Conservation (phyloP, 768 basidiomycete genomes). For the Paxillus rubicundulus region DNA sequence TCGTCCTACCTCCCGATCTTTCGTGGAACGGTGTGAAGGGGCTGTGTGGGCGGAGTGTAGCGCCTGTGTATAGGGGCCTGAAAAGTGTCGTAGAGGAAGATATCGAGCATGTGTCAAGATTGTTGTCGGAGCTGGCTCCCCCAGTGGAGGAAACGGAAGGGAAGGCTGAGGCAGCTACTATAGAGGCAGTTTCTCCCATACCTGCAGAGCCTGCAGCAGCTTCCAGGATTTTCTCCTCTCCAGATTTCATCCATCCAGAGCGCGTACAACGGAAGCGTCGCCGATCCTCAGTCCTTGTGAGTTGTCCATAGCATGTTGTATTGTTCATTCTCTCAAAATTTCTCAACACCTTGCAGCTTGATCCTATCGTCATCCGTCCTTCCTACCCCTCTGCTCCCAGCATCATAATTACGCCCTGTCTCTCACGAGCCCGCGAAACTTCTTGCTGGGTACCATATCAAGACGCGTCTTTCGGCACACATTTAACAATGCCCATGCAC, state of each 20-base stretch:
- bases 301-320: background rate
- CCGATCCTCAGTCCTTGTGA: slow-evolving; percentile 9
- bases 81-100: slow-evolving; percentile 38
- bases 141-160: slow-evolving; percentile 8
- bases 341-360: slow-evolving; percentile 5
- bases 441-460: slow-evolving; percentile 53
- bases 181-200: background rate
- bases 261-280: slow-evolving; percentile 11
- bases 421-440: slow-evolving; percentile 36
- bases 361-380: slow-evolving; percentile 31
- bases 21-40: slow-evolving; percentile 29
- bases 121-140: slow-evolving; percentile 42
- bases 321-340: background rate
- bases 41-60: slow-evolving; percentile 30
- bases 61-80: slow-evolving; percentile 36
- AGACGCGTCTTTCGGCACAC: slow-evolving; percentile 50
- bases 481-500: slow-evolving; percentile 49
- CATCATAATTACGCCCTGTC: slow-evolving; percentile 52
- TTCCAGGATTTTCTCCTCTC: background rate
- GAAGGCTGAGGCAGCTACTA: background rate
- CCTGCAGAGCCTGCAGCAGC: background rate
- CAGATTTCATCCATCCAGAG: slow-evolving; percentile 1
- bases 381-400: slow-evolving; percentile 42
- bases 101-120: slow-evolving; percentile 39
- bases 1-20: slow-evolving; percentile 8